Base-by-base conservation (phyloP, 2,329 filamentous ascomycete genomes). In the Trichoderma sp. region DNA sequence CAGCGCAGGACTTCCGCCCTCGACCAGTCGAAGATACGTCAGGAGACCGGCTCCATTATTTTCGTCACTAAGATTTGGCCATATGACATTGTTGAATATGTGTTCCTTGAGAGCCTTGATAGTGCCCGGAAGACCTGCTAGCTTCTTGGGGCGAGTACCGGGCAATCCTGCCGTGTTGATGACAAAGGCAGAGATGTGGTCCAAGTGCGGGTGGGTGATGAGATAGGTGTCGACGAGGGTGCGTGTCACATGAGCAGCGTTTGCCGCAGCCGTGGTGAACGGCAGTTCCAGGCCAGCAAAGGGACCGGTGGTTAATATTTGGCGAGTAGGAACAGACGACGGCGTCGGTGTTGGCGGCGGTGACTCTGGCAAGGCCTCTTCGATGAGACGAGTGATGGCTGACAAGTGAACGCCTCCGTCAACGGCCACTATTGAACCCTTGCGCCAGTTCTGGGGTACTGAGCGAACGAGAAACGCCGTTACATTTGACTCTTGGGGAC, bases 21-120 rank as follows among this genome's bases (percentile, higher is more conserved):
- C 95, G 6, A 94, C 92, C 11, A 99, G 87, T 18, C 97, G 91
- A 82, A 95, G 92, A 80, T 97, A 98, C 0, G 95, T 98, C 41
- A 99, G 91, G 33, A 99, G 89, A 0, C 97, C 97, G 4, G 95
- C 95, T 29, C 97, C 97, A 41, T 95, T 95, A 82, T 98, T 97
- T 85, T 99, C 97, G 81, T 99, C 96, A 0, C 95, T 97, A 53
- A 99, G 86, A 79, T 99, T 99, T 0, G 97, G 97, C 97, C 97
- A 99, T 72, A 98, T 97, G 75, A 98, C 87, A 81, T 98, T 97
- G 84, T 99, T 99, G 87, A 99, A 99, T 76, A 99, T 94, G 84
- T 99, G 95, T 0, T 88, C 91, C 83, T 98, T 98, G 84, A 99
- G 92, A 0, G 96, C 95, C 63, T 94, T 89, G 69, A 99, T 95